phyloP scores from a whole-genome alignment of 441 rosid genomes.

The Croton setiger region DNA sequence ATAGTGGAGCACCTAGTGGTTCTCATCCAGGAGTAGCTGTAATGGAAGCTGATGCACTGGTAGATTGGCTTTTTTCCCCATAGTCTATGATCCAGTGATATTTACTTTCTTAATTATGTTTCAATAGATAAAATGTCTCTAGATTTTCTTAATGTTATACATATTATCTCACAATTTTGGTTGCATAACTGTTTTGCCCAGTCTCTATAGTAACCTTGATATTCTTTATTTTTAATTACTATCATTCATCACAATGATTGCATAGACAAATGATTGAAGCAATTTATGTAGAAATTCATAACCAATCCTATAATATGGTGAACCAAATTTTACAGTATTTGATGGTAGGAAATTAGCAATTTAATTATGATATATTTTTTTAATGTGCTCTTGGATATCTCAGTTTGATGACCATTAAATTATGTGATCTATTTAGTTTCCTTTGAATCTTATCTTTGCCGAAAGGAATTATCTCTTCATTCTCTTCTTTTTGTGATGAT shows the following conservation, averaged over 20 bases:
- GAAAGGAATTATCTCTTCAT: neutral
- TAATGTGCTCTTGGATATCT: conserved; percentile 1
- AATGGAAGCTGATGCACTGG: conserved; percentile 65
- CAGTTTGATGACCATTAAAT: neutral
- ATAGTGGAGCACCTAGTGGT: conserved; percentile 38
- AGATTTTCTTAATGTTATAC: neutral
- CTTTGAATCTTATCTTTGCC: neutral
- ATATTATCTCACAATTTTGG: conserved; percentile 5
- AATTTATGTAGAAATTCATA: neutral
- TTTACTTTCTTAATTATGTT: conserved; percentile 9
- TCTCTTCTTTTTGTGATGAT: neutral
- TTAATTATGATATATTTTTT: conserved; percentile 1
- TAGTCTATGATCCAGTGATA: conserved; percentile 22
- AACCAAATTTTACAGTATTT: neutral
- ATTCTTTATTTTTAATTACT: conserved; percentile 5
- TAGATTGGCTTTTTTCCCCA: conserved; percentile 40
- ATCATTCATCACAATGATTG: neutral
- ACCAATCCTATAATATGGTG: neutral
- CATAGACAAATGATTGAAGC: neutral
- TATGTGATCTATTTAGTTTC: neutral
- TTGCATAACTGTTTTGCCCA: neutral
- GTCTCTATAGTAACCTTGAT: conserved; percentile 2
- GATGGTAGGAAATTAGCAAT: neutral
- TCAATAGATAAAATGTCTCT: conserved; percentile 7
- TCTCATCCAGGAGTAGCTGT: conserved; percentile 48